phyloP scores from a whole-genome alignment of 2,329 filamentous ascomycete genomes.

The Canariomyces notabilis region DNA sequence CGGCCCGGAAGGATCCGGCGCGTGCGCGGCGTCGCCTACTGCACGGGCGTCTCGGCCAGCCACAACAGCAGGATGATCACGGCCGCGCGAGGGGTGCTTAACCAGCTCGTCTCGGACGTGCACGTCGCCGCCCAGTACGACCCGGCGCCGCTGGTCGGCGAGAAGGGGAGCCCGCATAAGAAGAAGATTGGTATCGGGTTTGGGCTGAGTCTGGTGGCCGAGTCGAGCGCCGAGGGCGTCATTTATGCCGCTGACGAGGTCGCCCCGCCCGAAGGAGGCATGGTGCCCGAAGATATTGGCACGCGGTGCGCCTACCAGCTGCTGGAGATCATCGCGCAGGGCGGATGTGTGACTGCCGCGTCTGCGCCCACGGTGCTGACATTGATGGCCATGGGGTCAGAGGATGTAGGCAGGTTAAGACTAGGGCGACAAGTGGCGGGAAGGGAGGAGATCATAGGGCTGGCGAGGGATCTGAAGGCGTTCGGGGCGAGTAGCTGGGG shows the following conservation, averaged over 20 bases:
- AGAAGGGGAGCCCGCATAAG: conserved; percentile 52
- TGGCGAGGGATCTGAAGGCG: conserved; percentile 79
- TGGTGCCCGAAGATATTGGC: conserved; percentile 85
- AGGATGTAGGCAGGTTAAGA: conserved; percentile 85
- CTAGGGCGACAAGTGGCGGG: conserved; percentile 77
- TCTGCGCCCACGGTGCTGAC: conserved; percentile 72
- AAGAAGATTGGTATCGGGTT: conserved; percentile 81
- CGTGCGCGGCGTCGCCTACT: conserved; percentile 89
- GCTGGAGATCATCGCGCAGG: conserved; percentile 73
- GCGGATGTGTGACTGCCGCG: conserved; percentile 72
- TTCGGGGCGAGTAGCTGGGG: conserved; percentile 93
- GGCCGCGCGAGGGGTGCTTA: conserved; percentile 78
- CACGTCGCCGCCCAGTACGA: conserved; percentile 83
- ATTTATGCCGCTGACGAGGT: conserved; percentile 83
- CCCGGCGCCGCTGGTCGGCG: conserved; percentile 52
- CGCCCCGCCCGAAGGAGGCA: conserved; percentile 70
- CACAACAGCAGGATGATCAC: conserved; percentile 97
- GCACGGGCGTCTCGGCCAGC: conserved; percentile 81
- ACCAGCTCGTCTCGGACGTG: conserved; percentile 79
- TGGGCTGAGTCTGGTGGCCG: conserved; percentile 83
- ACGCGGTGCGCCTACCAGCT: conserved; percentile 84
- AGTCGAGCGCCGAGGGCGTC: conserved; percentile 75
- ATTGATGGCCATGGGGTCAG: conserved; percentile 96
- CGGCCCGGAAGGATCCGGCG: conserved; percentile 80
- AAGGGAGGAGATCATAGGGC: conserved; percentile 70